These are phyloP conservation scores for Alternaria sp. DNA, from an alignment of 2,329 filamentous ascomycete species.

Conservation along the genomic window DNA sequence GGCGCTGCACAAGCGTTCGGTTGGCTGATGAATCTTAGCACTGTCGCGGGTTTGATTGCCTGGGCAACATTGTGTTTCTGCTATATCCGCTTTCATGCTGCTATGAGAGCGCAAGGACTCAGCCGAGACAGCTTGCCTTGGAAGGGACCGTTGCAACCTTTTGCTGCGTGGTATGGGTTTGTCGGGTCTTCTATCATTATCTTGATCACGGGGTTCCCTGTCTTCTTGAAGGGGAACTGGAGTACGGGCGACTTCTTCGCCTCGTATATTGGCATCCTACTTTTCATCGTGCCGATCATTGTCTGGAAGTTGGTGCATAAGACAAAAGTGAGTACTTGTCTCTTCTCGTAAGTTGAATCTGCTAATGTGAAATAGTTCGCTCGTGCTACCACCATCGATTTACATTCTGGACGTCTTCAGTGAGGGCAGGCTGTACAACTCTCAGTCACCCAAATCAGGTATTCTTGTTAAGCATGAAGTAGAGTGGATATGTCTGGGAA, in stretches of 20 bases:
- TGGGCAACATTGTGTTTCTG: slow-evolving; percentile 65
- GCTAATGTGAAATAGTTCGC: background rate
- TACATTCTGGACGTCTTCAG: background rate
- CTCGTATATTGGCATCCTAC: slow-evolving; percentile 61
- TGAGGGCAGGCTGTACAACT: background rate
- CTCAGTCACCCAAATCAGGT: fast-evolving
- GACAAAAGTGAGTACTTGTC: background rate
- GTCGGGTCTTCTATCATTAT: slow-evolving; percentile 70
- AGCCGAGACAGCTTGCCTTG: slow-evolving; percentile 68
- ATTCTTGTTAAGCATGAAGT: no score
- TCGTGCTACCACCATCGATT: background rate
- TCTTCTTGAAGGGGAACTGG: slow-evolving; percentile 75
- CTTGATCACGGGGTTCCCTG: slow-evolving; percentile 76
- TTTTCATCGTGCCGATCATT: slow-evolving; percentile 35
- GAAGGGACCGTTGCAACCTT: slow-evolving; percentile 72
- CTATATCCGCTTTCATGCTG: slow-evolving; percentile 74
- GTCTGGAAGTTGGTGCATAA: slow-evolving; percentile 28
- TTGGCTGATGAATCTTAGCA: slow-evolving; percentile 76
- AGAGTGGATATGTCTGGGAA: background rate
- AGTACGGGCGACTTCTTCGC: slow-evolving; percentile 55
- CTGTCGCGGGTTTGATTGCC: slow-evolving; percentile 66
- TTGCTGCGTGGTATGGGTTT: slow-evolving; percentile 69
- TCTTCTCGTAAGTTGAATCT: fast-evolving
- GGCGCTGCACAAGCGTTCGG: slow-evolving; percentile 46
- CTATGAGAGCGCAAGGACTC: slow-evolving; percentile 70